phyloP scores from a whole-genome alignment of 2,329 filamentous ascomycete genomes.

The Calonectria hongkongensis region DNA sequence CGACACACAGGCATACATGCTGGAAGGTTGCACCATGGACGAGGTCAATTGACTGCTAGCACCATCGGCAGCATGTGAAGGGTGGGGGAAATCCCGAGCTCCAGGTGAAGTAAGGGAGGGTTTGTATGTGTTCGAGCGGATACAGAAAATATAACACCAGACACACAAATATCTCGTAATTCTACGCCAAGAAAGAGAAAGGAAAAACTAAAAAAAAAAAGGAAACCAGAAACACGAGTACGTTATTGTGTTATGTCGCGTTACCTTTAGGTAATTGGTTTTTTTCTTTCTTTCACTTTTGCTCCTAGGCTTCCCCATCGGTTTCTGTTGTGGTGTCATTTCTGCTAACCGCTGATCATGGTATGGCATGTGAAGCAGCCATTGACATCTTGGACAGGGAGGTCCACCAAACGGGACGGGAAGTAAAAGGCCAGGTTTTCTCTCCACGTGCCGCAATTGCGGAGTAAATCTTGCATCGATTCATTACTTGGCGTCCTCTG shows the following conservation, averaged over 20 bases:
- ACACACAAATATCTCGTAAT: no score
- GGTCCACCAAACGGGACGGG: neutral
- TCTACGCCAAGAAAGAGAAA: no score
- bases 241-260: no score
- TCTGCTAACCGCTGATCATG: neutral
- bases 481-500: slow-evolving; percentile 11
- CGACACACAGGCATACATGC: no score
- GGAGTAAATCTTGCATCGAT: neutral
- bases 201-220: no score
- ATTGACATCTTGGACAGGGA: neutral
- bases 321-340: no score
- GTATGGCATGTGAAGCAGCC: slow-evolving; percentile 5
- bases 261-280: no score
- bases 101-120: neutral
- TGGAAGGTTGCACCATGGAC: neutral
- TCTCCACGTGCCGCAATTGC: neutral
- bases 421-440: neutral
- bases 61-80: slow-evolving; percentile 17
- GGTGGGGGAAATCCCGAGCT: neutral
- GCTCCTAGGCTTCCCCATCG: no score
- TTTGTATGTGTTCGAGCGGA: no score
- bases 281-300: no score
- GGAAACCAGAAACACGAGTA: no score
- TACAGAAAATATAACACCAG: no score
- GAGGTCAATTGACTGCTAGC: neutral